These are phyloP conservation scores for Seiridium unicorne DNA, from an alignment of 2,329 filamentous ascomycete genomes.

Conservation along the genomic window DNA sequence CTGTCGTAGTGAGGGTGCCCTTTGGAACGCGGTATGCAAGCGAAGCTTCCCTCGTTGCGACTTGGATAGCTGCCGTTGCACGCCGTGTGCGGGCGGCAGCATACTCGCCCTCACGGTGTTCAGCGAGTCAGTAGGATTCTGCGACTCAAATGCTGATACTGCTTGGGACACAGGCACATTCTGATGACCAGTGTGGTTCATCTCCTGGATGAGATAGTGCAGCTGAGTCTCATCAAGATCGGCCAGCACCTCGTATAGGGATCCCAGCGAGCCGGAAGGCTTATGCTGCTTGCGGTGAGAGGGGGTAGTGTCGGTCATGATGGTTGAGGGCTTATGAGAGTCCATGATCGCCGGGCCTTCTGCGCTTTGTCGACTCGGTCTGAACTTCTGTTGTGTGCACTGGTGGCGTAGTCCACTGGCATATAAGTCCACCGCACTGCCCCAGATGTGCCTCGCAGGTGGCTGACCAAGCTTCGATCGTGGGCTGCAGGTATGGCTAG, in stretches of 20 bases:
- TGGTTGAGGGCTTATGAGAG: not conserved
- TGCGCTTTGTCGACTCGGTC: not conserved
- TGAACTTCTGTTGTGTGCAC: not conserved
- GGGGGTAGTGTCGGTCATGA: not conserved
- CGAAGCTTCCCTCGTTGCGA: constrained; percentile 9
- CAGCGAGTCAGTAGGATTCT: constrained; percentile 4
- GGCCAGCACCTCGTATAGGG: constrained; percentile 9
- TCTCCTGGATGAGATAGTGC: constrained; percentile 11
- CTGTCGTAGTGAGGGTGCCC: constrained; percentile 6
- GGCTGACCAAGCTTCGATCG: no score
- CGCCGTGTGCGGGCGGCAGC: not conserved
- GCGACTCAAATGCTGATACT: constrained; percentile 7
- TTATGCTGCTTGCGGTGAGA: not conserved
- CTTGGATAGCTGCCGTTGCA: constrained; percentile 7
- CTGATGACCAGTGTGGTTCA: constrained; percentile 9
- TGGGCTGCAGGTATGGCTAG: no score
- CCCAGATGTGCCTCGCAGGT: no score
- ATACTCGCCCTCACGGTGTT: constrained; percentile 3
- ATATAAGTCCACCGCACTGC: no score
- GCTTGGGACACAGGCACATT: constrained; percentile 8
- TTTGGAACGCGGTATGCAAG: constrained; percentile 6
- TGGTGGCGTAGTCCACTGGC: not conserved
- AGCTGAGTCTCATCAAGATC: constrained; percentile 10
- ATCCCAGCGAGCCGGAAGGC: constrained; percentile 4
- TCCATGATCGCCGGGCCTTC: not conserved